Conservation (phyloP, 1,284 basidiomycete genomes). For the Tilletia indica region DNA sequence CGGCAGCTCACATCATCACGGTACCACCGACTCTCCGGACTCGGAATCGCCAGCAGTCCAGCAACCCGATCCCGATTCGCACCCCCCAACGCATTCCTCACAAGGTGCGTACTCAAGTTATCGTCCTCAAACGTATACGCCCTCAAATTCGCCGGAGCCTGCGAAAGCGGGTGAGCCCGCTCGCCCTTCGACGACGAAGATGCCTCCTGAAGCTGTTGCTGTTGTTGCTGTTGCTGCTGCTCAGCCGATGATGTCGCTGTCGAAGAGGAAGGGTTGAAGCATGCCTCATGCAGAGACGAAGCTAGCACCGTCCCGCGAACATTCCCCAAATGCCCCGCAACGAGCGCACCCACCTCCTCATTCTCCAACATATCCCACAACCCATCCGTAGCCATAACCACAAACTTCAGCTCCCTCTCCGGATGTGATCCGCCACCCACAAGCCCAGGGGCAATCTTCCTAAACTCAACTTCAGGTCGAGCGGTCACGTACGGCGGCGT, state of each 20-base stretch:
- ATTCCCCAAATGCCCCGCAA: conserved; percentile 52
- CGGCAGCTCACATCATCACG: conserved; percentile 43
- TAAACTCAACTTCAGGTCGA: conserved; percentile 64
- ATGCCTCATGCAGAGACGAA: conserved; percentile 39
- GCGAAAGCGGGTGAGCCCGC: conserved; percentile 37
- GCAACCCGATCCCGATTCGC: conserved; percentile 70
- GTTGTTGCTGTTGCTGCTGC: neutral
- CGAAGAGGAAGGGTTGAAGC: conserved; percentile 24
- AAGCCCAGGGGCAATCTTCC: conserved; percentile 58
- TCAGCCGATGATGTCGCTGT: neutral
- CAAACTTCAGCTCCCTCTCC: conserved; percentile 43
- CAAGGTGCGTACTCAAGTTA: conserved; percentile 84
- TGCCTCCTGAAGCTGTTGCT: neutral
- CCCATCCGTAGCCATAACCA: conserved; percentile 89
- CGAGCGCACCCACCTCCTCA: conserved; percentile 86
- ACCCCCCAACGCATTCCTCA: conserved; percentile 89
- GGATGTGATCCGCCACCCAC: neutral
- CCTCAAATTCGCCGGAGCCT: conserved; percentile 35
- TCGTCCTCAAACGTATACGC: conserved; percentile 63
- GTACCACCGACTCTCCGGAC: conserved; percentile 66
- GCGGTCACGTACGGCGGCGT: conserved; percentile 88
- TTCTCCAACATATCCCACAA: conserved; percentile 93
- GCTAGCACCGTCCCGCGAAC: conserved; percentile 45
- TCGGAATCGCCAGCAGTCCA: conserved; percentile 77
- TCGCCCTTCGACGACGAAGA: too few relatives aligned